phyloP scores from a whole-genome alignment of 352 stramenopile species.

The Vaucheria bursata region DNA sequence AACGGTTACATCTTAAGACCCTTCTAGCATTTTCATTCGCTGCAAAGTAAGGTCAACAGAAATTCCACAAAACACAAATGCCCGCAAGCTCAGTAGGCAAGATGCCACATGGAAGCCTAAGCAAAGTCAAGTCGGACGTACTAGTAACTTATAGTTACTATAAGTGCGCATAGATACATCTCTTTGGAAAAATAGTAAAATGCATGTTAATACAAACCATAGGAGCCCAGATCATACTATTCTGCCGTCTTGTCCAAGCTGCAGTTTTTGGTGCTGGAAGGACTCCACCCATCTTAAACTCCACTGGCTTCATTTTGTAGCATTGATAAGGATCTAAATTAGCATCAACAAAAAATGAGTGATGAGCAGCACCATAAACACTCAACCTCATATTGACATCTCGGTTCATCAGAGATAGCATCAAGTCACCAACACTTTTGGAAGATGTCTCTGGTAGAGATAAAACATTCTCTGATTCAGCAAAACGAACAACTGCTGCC shows the following conservation, averaged over 20 bases:
- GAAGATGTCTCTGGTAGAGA: conserved; percentile 17
- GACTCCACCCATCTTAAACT: conserved; percentile 27
- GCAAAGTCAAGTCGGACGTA: neutral
- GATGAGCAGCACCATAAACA: conserved; percentile 25
- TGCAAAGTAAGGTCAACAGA: too few species aligned
- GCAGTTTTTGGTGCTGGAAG: conserved; percentile 21
- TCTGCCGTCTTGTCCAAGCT: conserved; percentile 50
- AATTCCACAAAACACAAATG: neutral
- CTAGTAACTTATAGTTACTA: neutral
- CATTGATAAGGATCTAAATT: conserved; percentile 28
- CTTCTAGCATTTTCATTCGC: too few species aligned
- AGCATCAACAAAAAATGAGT: conserved; percentile 40
- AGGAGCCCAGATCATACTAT: conserved; percentile 51
- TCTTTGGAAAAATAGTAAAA: neutral
- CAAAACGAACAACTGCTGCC: conserved; percentile 44
- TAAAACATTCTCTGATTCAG: neutral
- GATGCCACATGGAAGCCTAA: too few species aligned
- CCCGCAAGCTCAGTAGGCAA: neutral
- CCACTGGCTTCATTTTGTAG: conserved; percentile 21
- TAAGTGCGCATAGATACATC: neutral
- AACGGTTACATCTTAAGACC: too few species aligned
- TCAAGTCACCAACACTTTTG: conserved; percentile 9
- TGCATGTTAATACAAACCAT: conserved; percentile 48
- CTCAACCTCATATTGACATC: conserved; percentile 20
- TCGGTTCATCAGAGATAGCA: conserved; percentile 34